These are phyloP conservation scores for Fusarium acutatum DNA, from an alignment of 2,329 filamentous ascomycete species.

Conservation along the genomic window DNA sequence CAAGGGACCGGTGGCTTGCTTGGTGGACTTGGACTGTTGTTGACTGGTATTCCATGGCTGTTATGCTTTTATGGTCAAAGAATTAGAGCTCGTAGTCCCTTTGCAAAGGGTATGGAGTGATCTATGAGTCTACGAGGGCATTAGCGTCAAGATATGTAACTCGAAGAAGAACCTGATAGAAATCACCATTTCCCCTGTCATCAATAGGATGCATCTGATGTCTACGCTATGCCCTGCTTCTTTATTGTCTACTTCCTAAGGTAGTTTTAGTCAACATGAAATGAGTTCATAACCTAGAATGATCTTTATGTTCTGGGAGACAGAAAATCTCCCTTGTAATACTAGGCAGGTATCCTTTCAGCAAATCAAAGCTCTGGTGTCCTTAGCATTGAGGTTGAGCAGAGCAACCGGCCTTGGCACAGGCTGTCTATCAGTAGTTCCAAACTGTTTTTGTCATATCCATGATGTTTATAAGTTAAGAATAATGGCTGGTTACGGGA, in stretches of 20 bases:
- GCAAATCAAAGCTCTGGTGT: neutral
- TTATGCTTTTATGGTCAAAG: slow-evolving; percentile 69
- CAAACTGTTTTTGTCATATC: no score
- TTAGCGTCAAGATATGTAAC: neutral
- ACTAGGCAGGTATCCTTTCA: neutral
- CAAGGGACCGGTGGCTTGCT: slow-evolving; percentile 70
- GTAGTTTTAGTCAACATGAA: rapidly evolving
- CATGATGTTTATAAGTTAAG: no score
- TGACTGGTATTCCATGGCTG: slow-evolving; percentile 74
- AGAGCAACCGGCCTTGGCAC: neutral
- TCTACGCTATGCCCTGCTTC: neutral
- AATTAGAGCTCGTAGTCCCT: slow-evolving; percentile 69
- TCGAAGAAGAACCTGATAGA: neutral
- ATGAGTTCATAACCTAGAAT: neutral
- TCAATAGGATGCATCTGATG: neutral
- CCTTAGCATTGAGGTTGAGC: neutral
- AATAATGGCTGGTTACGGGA: no score
- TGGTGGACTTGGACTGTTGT: slow-evolving; percentile 65
- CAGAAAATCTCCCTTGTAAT: neutral
- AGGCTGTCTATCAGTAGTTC: no score
- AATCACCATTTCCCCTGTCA: neutral
- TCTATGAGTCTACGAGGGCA: neutral
- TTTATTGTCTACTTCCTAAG: neutral
- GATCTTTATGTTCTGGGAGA: neutral
- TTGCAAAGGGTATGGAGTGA: slow-evolving; percentile 52